Evolutionary conservation across 768 basidiomycete genomes (phyloP), one percentile per base, ranked within the genome.

Genomic region (Mycena maculata): DNA sequence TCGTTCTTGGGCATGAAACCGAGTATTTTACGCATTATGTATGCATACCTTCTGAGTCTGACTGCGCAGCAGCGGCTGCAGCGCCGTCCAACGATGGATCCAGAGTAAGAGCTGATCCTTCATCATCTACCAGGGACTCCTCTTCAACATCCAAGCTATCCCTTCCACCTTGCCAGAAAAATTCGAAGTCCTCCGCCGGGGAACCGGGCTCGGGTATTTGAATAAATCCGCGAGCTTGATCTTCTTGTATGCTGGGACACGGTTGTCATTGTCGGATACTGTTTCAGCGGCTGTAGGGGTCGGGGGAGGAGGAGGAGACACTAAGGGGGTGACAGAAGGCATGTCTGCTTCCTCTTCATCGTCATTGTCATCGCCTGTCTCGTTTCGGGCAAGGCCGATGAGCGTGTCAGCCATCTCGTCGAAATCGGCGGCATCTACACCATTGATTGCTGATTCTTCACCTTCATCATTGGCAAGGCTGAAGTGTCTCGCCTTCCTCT

Each of bases 381-480:
- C 52, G 9, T 54, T 33, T n/a, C 38, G 36, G 15, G 36, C 22
- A n/a, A 38, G 27, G 2, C 18, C 7, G 11, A 56, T 56, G 3
- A 56, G 55, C 20, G 8, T 12, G n/a, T 42, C 27, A 11, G 55
- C 55, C 55, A 56, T 56, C 3, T 1, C 20, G 22, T 56, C 41
- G 27, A 42, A 44, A 44, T 56, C 39, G 5, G 27, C 20, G 44
- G n/a, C 10, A 45, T n/a, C 44, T 22, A 22, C 22, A 6, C 10
- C 44, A 45, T 45, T 45, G 39, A 3, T 27, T 20, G 5, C 55
- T 10, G 23, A 8, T 3, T 27, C 39, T 25, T 38, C 36, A 23
- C 25, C 16, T 44, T 56, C 55, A 22, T 56, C 39, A 38, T 61
- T 45, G 27, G 74, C 42, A 63, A 76, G 62, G 67, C 74, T 33